Conservation (phyloP, 2,329 filamentous ascomycete species). For the Fonsecaea erecta region DNA sequence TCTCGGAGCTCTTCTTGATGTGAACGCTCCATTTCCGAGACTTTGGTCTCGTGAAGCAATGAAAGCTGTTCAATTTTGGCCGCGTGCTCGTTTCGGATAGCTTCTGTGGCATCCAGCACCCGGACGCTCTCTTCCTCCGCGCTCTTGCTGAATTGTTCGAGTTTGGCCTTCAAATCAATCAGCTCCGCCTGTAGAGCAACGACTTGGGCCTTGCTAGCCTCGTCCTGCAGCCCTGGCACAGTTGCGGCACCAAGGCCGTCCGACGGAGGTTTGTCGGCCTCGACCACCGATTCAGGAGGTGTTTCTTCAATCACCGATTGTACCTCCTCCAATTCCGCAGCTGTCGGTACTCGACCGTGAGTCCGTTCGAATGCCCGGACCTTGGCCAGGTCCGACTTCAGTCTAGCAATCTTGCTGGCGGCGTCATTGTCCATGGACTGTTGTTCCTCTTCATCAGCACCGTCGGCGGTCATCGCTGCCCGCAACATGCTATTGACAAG, state of each 20-base stretch:
- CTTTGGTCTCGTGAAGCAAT: slow-evolving; percentile 29
- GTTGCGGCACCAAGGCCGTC: neutral
- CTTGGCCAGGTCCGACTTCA: slow-evolving; percentile 38
- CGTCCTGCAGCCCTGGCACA: slow-evolving; percentile 16
- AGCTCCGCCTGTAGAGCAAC: slow-evolving; percentile 38
- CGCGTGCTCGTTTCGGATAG: slow-evolving; percentile 37
- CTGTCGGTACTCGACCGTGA: slow-evolving; percentile 34
- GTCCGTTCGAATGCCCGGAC: slow-evolving; percentile 35
- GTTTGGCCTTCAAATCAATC: slow-evolving; percentile 44
- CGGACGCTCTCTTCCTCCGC: slow-evolving; percentile 47
- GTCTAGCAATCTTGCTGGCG: slow-evolving; percentile 36
- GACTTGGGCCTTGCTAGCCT: slow-evolving; percentile 27
- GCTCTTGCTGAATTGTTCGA: slow-evolving; percentile 45
- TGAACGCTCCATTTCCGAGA: slow-evolving; percentile 23
- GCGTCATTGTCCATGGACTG: slow-evolving; percentile 37
- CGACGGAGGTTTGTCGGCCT: slow-evolving; percentile 4
- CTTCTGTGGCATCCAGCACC: slow-evolving; percentile 44
- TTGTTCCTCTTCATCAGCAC: slow-evolving; percentile 36
- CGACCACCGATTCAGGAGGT: slow-evolving; percentile 3
- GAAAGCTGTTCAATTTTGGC: slow-evolving; percentile 29
- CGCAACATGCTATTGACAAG: slow-evolving; percentile 40
- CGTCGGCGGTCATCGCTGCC: slow-evolving; percentile 41
- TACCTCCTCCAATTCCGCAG: slow-evolving; percentile 31
- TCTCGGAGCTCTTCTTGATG: slow-evolving; percentile 44
- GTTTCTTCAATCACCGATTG: slow-evolving; percentile 22